Percentiles rank a stretch among this genome's conserved stretches.
phyloP scores from a whole-genome alignment of 2,329 filamentous ascomycete genomes.

The Colletotrichum sp. region DNA sequence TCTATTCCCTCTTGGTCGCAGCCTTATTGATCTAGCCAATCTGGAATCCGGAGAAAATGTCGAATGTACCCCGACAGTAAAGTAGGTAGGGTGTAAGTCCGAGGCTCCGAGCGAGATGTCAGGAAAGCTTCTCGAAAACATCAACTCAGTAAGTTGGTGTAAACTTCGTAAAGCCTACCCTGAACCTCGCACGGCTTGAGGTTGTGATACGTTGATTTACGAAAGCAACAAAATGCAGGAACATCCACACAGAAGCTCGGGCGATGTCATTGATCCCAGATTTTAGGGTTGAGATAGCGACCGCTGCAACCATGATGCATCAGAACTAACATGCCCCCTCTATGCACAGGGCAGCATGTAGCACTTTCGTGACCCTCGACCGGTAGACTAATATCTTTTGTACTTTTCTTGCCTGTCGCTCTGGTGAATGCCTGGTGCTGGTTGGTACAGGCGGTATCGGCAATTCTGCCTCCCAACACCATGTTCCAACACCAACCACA shows the following conservation, averaged over 20 bases:
- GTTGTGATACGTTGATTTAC: slow-evolving; percentile 14
- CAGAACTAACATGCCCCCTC: not conserved
- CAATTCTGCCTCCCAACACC: not conserved
- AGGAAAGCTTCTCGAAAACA: not conserved
- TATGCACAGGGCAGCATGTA: not conserved
- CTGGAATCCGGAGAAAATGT: not conserved
- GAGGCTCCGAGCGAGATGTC: not conserved
- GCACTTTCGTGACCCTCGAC: not conserved
- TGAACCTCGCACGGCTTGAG: not conserved
- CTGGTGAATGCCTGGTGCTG: not conserved
- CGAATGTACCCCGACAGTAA: not conserved
- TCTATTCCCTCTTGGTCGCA: not conserved
- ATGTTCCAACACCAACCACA: not conserved
- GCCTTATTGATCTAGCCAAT: not conserved
- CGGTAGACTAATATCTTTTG: not conserved
- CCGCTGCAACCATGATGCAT: not conserved
- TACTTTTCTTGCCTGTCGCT: not conserved
- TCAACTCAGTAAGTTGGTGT: not conserved
- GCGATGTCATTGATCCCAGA: not conserved
- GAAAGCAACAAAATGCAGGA: not conserved
- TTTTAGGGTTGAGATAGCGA: not conserved
- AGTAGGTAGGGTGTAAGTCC: not conserved
- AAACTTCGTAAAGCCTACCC: not conserved
- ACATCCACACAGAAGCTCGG: not conserved
- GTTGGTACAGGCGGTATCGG: not conserved